These are phyloP conservation scores for Spergularia bocconei DNA, from an alignment of 148 eudicot genomes.

Conservation along the genomic window DNA sequence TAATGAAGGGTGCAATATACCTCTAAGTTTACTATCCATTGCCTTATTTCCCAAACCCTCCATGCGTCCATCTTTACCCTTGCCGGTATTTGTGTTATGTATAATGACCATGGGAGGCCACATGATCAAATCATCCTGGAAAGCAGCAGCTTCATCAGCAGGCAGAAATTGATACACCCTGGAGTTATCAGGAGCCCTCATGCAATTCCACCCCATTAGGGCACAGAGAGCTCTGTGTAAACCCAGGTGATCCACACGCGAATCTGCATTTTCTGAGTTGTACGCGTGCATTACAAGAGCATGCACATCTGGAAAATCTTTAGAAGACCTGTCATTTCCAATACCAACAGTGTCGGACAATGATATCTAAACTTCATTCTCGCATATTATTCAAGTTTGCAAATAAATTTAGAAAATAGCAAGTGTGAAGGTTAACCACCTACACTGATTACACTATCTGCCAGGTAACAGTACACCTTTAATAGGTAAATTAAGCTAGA, in stretches of 20 bases:
- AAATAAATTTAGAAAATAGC: constrained; percentile 1
- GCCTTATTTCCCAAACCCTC: constrained; percentile 97
- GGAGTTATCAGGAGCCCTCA: constrained; percentile 77
- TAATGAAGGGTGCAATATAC: constrained; percentile 49
- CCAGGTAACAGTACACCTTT: neutral
- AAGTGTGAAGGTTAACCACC: neutral
- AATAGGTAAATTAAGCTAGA: neutral
- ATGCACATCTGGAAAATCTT: constrained; percentile 86
- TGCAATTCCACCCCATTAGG: constrained; percentile 91
- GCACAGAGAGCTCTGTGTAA: constrained; percentile 94
- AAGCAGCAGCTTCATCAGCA: constrained; percentile 69
- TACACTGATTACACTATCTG: neutral
- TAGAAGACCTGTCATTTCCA: constrained; percentile 82
- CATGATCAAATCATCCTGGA: constrained; percentile 80
- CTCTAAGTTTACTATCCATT: constrained; percentile 88
- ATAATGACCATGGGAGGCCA: constrained; percentile 94
- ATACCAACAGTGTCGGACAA: constrained; percentile 49
- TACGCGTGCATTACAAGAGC: constrained; percentile 79
- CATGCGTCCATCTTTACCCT: constrained; percentile 81
- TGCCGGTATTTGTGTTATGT: constrained; percentile 83
- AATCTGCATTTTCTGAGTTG: constrained; percentile 66
- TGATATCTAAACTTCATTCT: constrained; percentile 31
- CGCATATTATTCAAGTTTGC: constrained; percentile 9
- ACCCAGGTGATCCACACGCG: constrained; percentile 84
- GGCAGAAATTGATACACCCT: constrained; percentile 72